Conservation (phyloP, 768 basidiomycete genomes). For the Lactarius trivialis region DNA sequence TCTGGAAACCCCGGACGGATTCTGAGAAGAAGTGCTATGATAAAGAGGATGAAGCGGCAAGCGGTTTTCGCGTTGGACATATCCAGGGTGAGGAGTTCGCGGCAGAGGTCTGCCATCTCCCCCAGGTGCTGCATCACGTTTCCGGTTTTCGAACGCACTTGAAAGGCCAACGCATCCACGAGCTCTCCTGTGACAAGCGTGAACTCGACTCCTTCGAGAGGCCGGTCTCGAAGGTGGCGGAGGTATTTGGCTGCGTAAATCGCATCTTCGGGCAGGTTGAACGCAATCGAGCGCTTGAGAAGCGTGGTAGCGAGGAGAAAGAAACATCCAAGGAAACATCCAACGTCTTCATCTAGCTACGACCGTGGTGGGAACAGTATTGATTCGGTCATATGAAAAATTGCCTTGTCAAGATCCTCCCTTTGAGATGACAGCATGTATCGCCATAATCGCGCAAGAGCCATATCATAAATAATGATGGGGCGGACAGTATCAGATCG, state of each 20-base stretch:
- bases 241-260: too few species aligned
- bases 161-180: neutral
- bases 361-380: neutral
- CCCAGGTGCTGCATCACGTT: neutral
- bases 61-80: neutral
- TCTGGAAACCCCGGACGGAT: neutral
- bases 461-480: too few species aligned
- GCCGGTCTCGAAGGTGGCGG: neutral
- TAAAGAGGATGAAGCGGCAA: neutral
- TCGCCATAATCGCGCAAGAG: too few species aligned
- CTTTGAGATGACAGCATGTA: too few species aligned
- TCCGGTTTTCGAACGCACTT: neutral
- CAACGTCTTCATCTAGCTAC: too few species aligned
- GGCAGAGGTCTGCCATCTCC: neutral
- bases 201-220: neutral
- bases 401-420: too few species aligned
- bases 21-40: neutral
- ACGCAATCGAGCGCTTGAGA: too few species aligned
- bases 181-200: neutral
- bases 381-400: neutral
- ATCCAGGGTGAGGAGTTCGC: neutral
- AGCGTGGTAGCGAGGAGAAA: too few species aligned
- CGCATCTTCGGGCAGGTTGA: too few species aligned
- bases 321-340: too few species aligned
- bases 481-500: too few species aligned